Evolutionary conservation across 768 basidiomycete genomes (phyloP).

Genomic region (Mycena vitilis): DNA sequence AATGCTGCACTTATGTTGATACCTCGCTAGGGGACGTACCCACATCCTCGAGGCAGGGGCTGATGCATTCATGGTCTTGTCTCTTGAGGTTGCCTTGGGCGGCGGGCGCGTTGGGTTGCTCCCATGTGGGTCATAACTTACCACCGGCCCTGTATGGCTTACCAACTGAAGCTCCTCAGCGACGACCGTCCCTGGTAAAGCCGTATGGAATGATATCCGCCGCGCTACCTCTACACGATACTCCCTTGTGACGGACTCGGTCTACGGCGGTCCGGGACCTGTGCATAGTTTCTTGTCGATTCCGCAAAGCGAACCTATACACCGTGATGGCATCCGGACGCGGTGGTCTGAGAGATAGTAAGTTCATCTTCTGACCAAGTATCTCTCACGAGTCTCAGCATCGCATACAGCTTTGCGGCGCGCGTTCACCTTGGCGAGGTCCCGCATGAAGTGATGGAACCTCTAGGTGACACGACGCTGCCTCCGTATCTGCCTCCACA

Average conservation of each 20-base stretch:
- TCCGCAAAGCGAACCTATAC: slow-evolving; percentile 19
- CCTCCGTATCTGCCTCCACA: neutral
- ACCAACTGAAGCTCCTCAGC: slow-evolving; percentile 4
- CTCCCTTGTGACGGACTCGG: slow-evolving; percentile 20
- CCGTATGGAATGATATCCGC: slow-evolving; percentile 31
- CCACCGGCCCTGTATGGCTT: neutral
- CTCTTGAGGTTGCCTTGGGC: slow-evolving; percentile 28
- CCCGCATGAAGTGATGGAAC: neutral
- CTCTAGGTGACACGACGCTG: neutral
- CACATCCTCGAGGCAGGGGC: slow-evolving; percentile 28
- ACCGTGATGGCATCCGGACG: neutral
- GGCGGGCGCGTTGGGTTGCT: slow-evolving; percentile 31
- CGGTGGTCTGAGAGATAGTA: slow-evolving; percentile 31
- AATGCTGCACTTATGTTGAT: neutral
- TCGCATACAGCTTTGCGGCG: slow-evolving; percentile 9
- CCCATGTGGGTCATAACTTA: slow-evolving; percentile 9
- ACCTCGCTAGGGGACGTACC: slow-evolving; percentile 18
- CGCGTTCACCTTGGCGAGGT: neutral
- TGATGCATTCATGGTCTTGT: slow-evolving; percentile 21
- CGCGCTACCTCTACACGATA: slow-evolving; percentile 12
- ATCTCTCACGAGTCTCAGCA: too few relatives aligned
- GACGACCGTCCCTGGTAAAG: slow-evolving; percentile 21
- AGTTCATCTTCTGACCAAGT: neutral
- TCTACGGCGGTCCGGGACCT: slow-evolving; percentile 34
- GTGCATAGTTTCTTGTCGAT: slow-evolving; percentile 18